Percentiles rank a stretch among this genome's conserved stretches.
Conservation (phyloP, 805 yeast genomes). For the Saccharomycopsis microspora region DNA sequence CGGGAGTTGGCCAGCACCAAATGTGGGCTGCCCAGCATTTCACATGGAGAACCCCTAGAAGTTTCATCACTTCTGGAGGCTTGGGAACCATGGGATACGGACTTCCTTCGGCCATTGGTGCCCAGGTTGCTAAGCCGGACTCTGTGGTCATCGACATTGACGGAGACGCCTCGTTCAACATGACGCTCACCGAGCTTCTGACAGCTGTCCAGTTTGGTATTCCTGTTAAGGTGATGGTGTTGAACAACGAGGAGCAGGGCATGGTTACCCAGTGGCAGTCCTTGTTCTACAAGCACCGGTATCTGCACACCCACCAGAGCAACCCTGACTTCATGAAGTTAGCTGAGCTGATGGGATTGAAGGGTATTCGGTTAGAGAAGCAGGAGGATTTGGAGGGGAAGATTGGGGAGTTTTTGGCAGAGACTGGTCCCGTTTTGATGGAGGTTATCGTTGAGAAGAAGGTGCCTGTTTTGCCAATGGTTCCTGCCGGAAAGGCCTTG, state of each 20-base stretch:
- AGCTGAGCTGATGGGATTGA: constrained; percentile 89
- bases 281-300: constrained; percentile 90
- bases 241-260: constrained; percentile 98
- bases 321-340: constrained; percentile 91
- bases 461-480: constrained; percentile 79
- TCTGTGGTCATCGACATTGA: constrained; percentile 93
- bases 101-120: constrained; percentile 96
- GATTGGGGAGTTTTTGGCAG: constrained; percentile 58
- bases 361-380: constrained; percentile 61
- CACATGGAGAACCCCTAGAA: constrained; percentile 87
- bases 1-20: constrained; percentile 99
- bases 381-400: constrained; percentile 55
- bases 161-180: constrained; percentile 98
- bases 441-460: constrained; percentile 84
- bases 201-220: constrained; percentile 91
- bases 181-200: constrained; percentile 89
- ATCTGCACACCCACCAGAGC: constrained; percentile 93
- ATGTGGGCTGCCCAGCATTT: constrained; percentile 99
- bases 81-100: constrained; percentile 99
- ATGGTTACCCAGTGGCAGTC: constrained; percentile 99
- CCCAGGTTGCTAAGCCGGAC: constrained; percentile 92
- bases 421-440: constrained; percentile 75
- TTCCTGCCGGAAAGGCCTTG: constrained; percentile 89
- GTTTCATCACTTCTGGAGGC: constrained; percentile 97
- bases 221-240: constrained; percentile 79